Evolutionary conservation across 2,329 filamentous ascomycete species (phyloP).

Genomic region (Plectosphaerella sp.): DNA sequence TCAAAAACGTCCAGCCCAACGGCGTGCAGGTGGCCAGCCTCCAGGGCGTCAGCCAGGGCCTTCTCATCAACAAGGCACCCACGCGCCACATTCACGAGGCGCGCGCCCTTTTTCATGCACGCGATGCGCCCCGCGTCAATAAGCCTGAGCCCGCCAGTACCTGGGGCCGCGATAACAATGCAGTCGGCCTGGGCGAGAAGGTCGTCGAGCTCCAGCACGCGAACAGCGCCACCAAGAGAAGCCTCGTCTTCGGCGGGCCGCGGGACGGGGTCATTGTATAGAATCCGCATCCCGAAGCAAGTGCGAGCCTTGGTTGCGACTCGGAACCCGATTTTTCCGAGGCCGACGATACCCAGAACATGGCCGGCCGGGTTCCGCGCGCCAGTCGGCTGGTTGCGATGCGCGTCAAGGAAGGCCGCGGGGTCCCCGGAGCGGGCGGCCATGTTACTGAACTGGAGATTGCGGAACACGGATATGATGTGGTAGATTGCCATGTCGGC

Average conservation of each 20-base stretch:
- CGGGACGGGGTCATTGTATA: conserved; percentile 44
- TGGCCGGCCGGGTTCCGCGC: conserved; percentile 53
- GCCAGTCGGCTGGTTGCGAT: conserved; percentile 44
- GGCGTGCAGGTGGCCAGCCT: conserved; percentile 8
- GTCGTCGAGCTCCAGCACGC: conserved; percentile 35
- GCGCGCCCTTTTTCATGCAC: conserved; percentile 44
- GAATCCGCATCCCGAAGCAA: conserved; percentile 53
- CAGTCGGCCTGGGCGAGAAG: conserved; percentile 43
- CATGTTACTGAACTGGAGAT: conserved; percentile 48
- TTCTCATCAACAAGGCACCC: conserved; percentile 10
- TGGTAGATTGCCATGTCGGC: conserved; percentile 57
- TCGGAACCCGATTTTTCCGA: conserved; percentile 49
- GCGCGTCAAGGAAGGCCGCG: conserved; percentile 44
- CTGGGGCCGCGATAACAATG: conserved; percentile 45
- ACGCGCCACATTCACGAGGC: conserved; percentile 53
- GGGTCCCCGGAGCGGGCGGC: conserved; percentile 42
- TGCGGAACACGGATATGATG: conserved; percentile 54
- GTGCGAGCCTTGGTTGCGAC: conserved; percentile 51
- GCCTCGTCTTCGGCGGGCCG: conserved; percentile 35
- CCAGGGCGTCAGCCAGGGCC: conserved; percentile 11
- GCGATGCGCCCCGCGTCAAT: conserved; percentile 34
- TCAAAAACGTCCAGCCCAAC: conserved; percentile 25
- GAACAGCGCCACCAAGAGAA: conserved; percentile 33
- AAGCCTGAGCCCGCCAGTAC: conserved; percentile 30
- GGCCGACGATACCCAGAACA: conserved; percentile 52